phyloP scores from a whole-genome alignment of 768 basidiomycete genomes.

The Brasilioporus rufonigricans region DNA sequence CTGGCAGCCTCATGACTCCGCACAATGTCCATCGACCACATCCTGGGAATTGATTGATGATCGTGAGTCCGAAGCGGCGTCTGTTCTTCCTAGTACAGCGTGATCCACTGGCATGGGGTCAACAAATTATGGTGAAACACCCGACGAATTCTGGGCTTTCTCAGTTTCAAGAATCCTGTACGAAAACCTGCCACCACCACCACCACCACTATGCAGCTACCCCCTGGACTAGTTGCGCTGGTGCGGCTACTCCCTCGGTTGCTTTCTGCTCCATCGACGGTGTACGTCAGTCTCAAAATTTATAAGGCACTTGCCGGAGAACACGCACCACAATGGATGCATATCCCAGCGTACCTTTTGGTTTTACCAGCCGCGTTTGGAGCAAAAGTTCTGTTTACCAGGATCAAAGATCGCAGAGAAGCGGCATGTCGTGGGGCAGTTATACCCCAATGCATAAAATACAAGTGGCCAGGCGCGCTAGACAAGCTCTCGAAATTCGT shows the following conservation, averaged over 20 bases:
- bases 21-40: too few relatives aligned
- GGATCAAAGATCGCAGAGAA: constrained; percentile 36
- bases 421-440: neutral
- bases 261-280: constrained; percentile 14
- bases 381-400: constrained; percentile 37
- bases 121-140: too few relatives aligned
- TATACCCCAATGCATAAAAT: neutral
- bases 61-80: too few relatives aligned
- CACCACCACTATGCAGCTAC: constrained; percentile 19
- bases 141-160: too few relatives aligned
- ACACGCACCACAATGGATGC: constrained; percentile 11
- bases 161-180: too few relatives aligned
- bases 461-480: neutral
- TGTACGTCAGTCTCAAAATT: constrained; percentile 10
- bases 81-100: too few relatives aligned
- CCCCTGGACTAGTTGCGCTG: constrained; percentile 35
- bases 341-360: constrained; percentile 17
- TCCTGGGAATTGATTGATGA: too few relatives aligned
- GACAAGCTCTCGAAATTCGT: constrained; percentile 7
- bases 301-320: constrained; percentile 8
- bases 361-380: constrained; percentile 25
- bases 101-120: too few relatives aligned
- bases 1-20: too few relatives aligned
- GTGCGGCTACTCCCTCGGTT: constrained; percentile 30
- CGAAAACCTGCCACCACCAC: too few relatives aligned